Evolutionary conservation across 2,329 filamentous ascomycete species (phyloP).

Genomic region (Fusarium sp.): DNA sequence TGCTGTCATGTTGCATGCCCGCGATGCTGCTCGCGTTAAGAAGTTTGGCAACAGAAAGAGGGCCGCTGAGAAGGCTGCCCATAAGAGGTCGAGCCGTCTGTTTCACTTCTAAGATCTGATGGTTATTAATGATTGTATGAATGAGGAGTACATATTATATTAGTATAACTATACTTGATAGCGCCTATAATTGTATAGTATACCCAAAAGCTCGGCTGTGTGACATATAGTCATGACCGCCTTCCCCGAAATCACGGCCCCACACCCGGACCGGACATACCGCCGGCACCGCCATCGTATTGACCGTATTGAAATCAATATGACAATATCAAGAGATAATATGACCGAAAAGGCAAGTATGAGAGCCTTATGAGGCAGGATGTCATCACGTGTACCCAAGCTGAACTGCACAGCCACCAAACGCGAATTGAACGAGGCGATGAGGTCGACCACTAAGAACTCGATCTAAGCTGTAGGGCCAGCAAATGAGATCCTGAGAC

Average conservation of each 20-base stretch:
- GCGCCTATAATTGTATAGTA: background rate
- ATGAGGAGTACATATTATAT: background rate
- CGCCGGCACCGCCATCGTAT: background rate
- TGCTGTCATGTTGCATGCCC: conserved; percentile 58
- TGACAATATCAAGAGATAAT: background rate
- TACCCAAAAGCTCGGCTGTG: background rate
- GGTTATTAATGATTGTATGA: background rate
- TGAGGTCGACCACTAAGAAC: background rate
- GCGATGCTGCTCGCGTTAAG: conserved; percentile 60
- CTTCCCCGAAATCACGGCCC: background rate
- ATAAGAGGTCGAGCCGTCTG: conserved; percentile 27
- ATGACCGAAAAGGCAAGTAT: background rate
- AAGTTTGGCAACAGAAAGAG: conserved; percentile 52
- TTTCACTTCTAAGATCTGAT: conserved; percentile 5
- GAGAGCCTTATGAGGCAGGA: background rate
- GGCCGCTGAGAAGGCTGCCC: conserved; percentile 13
- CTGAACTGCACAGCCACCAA: conserved; percentile 21
- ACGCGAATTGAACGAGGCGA: background rate
- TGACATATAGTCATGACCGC: background rate
- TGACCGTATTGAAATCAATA: background rate
- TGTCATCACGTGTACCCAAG: conserved; percentile 1
- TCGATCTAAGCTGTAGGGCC: background rate
- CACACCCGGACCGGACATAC: background rate
- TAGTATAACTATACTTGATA: background rate
- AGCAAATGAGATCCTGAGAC: background rate